A percentile compares a stretch with the other conserved stretches of the same genome.
Evolutionary conservation across 495 filamentous ascomycete genomes (phyloP).

Genomic region (Tetracladium setigerum): DNA sequence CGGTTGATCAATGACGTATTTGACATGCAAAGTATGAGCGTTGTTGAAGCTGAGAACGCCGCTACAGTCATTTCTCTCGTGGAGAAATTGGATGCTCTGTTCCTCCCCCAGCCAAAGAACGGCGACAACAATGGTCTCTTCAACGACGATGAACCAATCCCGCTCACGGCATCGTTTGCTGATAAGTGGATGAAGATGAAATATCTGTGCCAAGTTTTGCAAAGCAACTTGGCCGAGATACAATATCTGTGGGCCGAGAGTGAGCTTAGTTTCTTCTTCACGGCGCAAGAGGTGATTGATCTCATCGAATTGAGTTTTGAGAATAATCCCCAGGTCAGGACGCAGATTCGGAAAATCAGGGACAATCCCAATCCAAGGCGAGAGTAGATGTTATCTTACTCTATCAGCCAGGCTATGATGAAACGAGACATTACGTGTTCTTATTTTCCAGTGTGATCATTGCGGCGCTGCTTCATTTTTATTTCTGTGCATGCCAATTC

Average conservation of each 20-base stretch:
- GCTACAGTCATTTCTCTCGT: slow-evolving; percentile 65
- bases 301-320: slow-evolving; percentile 86
- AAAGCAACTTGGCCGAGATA: slow-evolving; percentile 85
- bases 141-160: slow-evolving; percentile 34
- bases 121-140: slow-evolving; percentile 5
- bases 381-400: background rate
- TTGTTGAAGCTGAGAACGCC: slow-evolving; percentile 75
- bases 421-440: too few species aligned
- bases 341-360: slow-evolving; percentile 73
- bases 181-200: slow-evolving; percentile 83
- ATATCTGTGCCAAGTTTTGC: slow-evolving; percentile 80
- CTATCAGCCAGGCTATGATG: too few species aligned
- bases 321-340: slow-evolving; percentile 70
- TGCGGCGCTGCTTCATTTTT: too few species aligned
- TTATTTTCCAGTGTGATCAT: too few species aligned
- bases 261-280: slow-evolving; percentile 76
- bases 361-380: slow-evolving; percentile 31
- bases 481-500: too few species aligned
- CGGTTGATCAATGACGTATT: slow-evolving; percentile 81
- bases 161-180: slow-evolving; percentile 72
- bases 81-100: slow-evolving; percentile 65
- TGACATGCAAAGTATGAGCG: slow-evolving; percentile 79
- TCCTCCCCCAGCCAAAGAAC: slow-evolving; percentile 46
- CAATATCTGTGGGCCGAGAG: slow-evolving; percentile 82
- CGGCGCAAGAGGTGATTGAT: slow-evolving; percentile 76